A percentile compares a stretch with the other conserved stretches of the same genome.
These are phyloP conservation scores for Saturnispora kantuleensis DNA, from an alignment of 805 yeast genomes.

Conservation along the genomic window DNA sequence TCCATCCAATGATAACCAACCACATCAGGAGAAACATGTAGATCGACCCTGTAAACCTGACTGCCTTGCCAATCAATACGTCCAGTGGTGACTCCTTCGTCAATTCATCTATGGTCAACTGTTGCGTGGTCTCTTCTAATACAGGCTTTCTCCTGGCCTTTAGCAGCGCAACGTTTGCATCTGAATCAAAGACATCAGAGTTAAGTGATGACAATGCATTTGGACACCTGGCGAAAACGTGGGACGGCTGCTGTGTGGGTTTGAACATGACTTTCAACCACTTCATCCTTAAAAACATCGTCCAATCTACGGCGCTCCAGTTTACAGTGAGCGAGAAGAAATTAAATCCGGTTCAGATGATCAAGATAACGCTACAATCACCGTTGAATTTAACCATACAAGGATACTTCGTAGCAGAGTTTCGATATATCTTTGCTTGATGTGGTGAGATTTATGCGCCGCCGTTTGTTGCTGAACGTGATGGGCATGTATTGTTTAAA, in stretches of 20 bases:
- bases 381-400: no score
- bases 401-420: no score
- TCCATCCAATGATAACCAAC: slow-evolving; percentile 17
- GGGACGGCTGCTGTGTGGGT: neutral
- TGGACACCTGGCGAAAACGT: neutral
- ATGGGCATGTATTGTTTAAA: no score
- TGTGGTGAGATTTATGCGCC: no score
- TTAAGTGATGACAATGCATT: neutral
- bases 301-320: neutral
- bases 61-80: slow-evolving; percentile 7
- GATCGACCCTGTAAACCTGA: slow-evolving; percentile 14
- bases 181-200: neutral
- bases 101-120: neutral
- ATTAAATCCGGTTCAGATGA: no score
- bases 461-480: no score
- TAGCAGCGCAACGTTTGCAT: neutral
- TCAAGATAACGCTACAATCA: no score
- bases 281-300: neutral
- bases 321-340: neutral
- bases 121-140: neutral
- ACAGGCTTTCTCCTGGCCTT: neutral
- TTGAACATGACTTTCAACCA: neutral
- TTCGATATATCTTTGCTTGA: no score
- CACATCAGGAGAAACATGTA: slow-evolving; percentile 21
- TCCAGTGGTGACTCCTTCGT: slow-evolving; percentile 9